Evolutionary conservation across 2,329 filamentous ascomycete species (phyloP), one percentile per base, ranked within the genome.

Genomic region (Zalaria sp.): DNA sequence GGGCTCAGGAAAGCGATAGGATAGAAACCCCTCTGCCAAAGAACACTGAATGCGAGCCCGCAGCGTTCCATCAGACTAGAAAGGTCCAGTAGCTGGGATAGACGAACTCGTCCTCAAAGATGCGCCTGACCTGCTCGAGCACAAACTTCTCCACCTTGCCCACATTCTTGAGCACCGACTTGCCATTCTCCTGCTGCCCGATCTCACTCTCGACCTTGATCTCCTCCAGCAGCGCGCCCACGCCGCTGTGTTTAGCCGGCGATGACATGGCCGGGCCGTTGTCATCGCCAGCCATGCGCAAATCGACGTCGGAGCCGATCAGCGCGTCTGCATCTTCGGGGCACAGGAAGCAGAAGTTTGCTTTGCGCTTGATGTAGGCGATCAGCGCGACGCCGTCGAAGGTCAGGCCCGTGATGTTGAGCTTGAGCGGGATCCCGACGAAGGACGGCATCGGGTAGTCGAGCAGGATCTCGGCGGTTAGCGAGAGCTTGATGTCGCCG

Each of bases 1-100:
- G 18, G 18, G 18, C 2, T 18, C 18, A 2, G 18, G 18, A 18
- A 18, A 18, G 18, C 18, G 18, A 18, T 18, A 18, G 18, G 18
- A 18, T 18, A 18, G 18, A 18, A 18, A 18, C 18, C 18, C 18
- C 18, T 18, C 18, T 18, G 18, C 18, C 18, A 18, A 18, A 18
- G 18, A 18, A 18, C 18, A 18, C 18, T 18, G 18, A 18, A 18
- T 18, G 18, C 18, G 18, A 18, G 18, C 18, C 18, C 18, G 18
- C 18, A 18, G 18, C 18, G 18, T 18, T 18, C 18, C 18, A 32
- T 64, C 63, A 94, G 36, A 96, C 81, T 53, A 98, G 66, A 61
- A 96, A 95, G 1, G 89, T 96, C 88, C 89, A 96, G 63, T 93
- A 96, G 62, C 88, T 95, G 36, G 91, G 91, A 65, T 93, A 96